Conservation (phyloP, 2,329 filamentous ascomycete species). For the Cladosporium austrohemisphaericum region DNA sequence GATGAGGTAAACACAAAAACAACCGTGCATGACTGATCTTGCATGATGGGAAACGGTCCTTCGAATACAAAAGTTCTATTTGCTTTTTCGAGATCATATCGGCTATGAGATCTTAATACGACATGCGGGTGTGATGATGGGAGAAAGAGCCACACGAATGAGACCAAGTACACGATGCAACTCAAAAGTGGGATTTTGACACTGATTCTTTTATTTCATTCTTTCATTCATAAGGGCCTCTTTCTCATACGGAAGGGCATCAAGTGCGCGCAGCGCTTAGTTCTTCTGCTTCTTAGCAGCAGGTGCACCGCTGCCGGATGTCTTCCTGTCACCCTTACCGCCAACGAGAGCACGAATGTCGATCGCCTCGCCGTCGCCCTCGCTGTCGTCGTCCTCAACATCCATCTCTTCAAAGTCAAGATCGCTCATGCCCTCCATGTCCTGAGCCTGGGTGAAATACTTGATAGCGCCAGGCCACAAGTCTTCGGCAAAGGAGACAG, state of each 20-base stretch:
- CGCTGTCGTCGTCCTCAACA: constrained; percentile 52
- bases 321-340: constrained; percentile 35
- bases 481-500: constrained; percentile 77
- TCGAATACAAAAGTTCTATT: constrained; percentile 3
- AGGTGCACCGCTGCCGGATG: constrained; percentile 32
- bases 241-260: background rate
- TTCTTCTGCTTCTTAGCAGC: constrained; percentile 40
- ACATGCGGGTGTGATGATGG: too few species aligned
- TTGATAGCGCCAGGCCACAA: constrained; percentile 84
- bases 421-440: constrained; percentile 65
- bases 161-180: background rate
- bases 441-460: constrained; percentile 75
- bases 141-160: too few species aligned
- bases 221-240: background rate
- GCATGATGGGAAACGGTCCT: constrained; percentile 5
- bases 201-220: background rate
- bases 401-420: constrained; percentile 62
- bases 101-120: too few species aligned
- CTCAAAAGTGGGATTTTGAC: too few species aligned
- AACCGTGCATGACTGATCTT: too few species aligned
- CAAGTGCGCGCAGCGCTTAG: constrained; percentile 12
- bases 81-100: background rate
- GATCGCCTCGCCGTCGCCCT: constrained; percentile 46
- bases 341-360: constrained; percentile 46
- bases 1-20: too few species aligned